Conservation (phyloP, 2,329 filamentous ascomycete genomes). For the Aspergillus tanneri region DNA sequence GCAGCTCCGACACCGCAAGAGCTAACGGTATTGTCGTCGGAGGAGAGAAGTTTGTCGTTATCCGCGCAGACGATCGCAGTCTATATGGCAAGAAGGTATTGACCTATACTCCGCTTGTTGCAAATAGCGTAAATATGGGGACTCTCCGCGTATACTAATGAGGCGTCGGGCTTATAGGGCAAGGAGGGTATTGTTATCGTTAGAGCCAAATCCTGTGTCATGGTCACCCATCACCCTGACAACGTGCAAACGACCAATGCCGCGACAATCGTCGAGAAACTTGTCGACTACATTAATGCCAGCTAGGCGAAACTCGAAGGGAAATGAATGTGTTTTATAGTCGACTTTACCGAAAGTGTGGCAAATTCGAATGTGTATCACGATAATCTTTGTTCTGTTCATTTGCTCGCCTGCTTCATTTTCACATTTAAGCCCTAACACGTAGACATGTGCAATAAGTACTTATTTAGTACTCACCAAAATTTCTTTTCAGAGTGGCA, state of each 20-base stretch:
- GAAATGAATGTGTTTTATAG: slow-evolving; percentile 18
- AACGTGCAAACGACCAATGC: slow-evolving; percentile 70
- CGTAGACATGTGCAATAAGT: slow-evolving; percentile 25
- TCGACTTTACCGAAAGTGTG: slow-evolving; percentile 11
- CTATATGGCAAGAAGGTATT: slow-evolving; percentile 83
- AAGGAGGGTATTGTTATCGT: slow-evolving; percentile 77
- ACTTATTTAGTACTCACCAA: slow-evolving; percentile 6
- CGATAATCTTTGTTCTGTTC: slow-evolving; percentile 10
- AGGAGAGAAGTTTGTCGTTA: slow-evolving; percentile 74
- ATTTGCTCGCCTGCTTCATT: background rate
- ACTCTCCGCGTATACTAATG: slow-evolving; percentile 7
- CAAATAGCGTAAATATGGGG: too few species aligned
- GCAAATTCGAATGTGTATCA: slow-evolving; percentile 20
- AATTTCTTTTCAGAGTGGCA: background rate
- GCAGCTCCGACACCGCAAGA: slow-evolving; percentile 48
- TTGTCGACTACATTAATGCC: slow-evolving; percentile 79
- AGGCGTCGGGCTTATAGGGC: slow-evolving; percentile 52
- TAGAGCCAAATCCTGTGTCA: slow-evolving; percentile 85
- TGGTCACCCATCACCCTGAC: slow-evolving; percentile 84
- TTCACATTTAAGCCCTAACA: slow-evolving; percentile 7
- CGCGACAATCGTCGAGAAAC: slow-evolving; percentile 73
- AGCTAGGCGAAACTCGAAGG: slow-evolving; percentile 61
- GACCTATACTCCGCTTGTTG: too few species aligned
- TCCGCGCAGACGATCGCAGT: slow-evolving; percentile 72
- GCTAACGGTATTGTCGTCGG: slow-evolving; percentile 72